A percentile compares a stretch with the other conserved stretches of the same genome.
phyloP scores from a whole-genome alignment of 2,329 filamentous ascomycete species.

The Xylariaceae sp. region DNA sequence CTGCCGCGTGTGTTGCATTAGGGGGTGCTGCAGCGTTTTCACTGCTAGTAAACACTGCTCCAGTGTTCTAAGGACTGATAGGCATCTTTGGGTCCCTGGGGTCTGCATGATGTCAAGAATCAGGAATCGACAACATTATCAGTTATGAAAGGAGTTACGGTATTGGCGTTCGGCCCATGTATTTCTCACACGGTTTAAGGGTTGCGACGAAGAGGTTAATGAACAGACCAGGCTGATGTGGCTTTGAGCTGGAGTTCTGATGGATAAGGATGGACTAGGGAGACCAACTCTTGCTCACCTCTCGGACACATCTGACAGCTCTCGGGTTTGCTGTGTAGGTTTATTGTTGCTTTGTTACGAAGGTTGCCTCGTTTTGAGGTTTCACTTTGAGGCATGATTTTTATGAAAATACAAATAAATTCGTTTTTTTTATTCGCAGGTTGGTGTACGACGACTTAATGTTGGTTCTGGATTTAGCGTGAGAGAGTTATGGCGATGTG shows the following conservation, averaged over 20 bases:
- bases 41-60: conserved; percentile 27
- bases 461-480: too few species aligned
- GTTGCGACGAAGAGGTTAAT: neutral
- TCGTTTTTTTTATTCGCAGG: neutral
- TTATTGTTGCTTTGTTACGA: too few species aligned
- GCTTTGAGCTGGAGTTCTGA: neutral
- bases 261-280: neutral
- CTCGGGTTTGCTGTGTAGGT: too few species aligned
- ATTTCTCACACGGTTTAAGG: neutral
- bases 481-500: too few species aligned
- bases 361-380: neutral
- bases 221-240: neutral
- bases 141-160: conserved; percentile 3
- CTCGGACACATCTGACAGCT: neutral
- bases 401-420: neutral
- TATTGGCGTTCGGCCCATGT: neutral
- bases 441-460: too few species aligned
- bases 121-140: neutral
- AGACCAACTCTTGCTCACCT: neutral
- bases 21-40: conserved; percentile 30
- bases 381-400: neutral
- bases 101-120: neutral
- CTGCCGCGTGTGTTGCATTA: conserved; percentile 28
- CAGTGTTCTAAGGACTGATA: conserved; percentile 16
- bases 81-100: too few species aligned